A percentile compares a stretch with the other conserved stretches of the same genome.
Evolutionary conservation across 2,329 filamentous ascomycete species (phyloP).

Genomic region (Dothidotthia symphoricarpi): DNA sequence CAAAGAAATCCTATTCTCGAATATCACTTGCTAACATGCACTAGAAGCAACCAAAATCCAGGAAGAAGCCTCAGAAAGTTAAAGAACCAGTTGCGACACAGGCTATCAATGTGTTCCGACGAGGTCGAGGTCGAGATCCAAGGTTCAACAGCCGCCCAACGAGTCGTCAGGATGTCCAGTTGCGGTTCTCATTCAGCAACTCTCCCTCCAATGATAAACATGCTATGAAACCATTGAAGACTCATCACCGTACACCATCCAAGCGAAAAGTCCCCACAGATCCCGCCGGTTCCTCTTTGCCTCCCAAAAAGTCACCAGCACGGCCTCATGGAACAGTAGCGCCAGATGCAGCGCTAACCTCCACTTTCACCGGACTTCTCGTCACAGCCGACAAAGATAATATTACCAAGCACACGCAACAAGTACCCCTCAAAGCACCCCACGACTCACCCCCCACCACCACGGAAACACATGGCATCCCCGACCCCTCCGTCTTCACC

Average conservation of each 20-base stretch:
- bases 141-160: not conserved
- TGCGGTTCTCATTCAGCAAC: slow-evolving; percentile 19
- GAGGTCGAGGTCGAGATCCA: not conserved
- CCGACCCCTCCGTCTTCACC: slow-evolving; percentile 10
- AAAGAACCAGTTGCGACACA: too few relatives aligned
- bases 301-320: too few relatives aligned
- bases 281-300: too few relatives aligned
- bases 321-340: too few relatives aligned
- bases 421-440: slow-evolving; percentile 4
- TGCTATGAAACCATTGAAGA: too few relatives aligned
- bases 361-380: slow-evolving; percentile 7
- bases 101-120: not conserved
- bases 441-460: slow-evolving; percentile 5
- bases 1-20: too few relatives aligned
- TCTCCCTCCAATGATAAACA: too few relatives aligned
- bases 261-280: too few relatives aligned
- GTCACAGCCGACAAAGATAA: slow-evolving; percentile 7
- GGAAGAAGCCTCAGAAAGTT: not conserved
- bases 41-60: not conserved
- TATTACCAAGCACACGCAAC: slow-evolving; percentile 3
- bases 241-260: too few relatives aligned
- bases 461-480: slow-evolving; percentile 1
- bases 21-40: too few relatives aligned
- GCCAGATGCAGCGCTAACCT: too few relatives aligned
- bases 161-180: slow-evolving; percentile 7